Conservation (phyloP, 2,329 filamentous ascomycete species). For the Eutypa lata region DNA sequence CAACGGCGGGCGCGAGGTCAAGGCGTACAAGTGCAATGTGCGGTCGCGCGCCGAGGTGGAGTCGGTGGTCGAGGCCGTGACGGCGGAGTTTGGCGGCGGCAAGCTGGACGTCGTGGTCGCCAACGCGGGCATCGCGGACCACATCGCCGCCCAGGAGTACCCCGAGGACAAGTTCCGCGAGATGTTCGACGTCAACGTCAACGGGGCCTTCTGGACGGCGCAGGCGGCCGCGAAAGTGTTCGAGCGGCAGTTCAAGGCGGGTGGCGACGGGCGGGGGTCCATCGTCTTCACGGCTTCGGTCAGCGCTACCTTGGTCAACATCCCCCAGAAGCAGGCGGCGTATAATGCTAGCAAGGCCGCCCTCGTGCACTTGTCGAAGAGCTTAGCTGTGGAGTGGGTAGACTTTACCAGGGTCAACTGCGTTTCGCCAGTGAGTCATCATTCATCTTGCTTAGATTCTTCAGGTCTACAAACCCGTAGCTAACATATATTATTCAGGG, state of each 20-base stretch:
- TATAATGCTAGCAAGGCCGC: constrained; percentile 43
- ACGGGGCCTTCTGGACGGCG: constrained; percentile 41
- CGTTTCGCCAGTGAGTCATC: constrained; percentile 33
- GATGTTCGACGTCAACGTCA: constrained; percentile 37
- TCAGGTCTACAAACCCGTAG: too few relatives aligned
- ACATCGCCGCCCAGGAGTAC: constrained; percentile 37
- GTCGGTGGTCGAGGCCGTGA: constrained; percentile 28
- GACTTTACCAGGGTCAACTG: constrained; percentile 39
- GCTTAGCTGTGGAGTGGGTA: constrained; percentile 40
- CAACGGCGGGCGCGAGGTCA: constrained; percentile 19
- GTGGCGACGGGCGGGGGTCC: constrained; percentile 23
- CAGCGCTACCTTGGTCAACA: constrained; percentile 37
- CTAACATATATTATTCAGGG: too few relatives aligned
- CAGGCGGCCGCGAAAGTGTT: constrained; percentile 38
- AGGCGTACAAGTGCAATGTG: constrained; percentile 37
- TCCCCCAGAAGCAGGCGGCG: constrained; percentile 38
- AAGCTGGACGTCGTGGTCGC: constrained; percentile 38
- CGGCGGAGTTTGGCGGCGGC: constrained; percentile 34
- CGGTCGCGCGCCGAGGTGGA: constrained; percentile 26
- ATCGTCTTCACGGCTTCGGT: constrained; percentile 40
- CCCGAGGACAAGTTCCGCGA: constrained; percentile 34
- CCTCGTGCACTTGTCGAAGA: constrained; percentile 37
- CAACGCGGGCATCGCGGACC: constrained; percentile 37
- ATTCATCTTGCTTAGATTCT: too few relatives aligned
- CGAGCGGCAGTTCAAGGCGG: constrained; percentile 29